A percentile compares a stretch with the other conserved stretches of the same genome.
Conservation (phyloP, 2,329 filamentous ascomycete genomes). For the Hypoxylon sp. region DNA sequence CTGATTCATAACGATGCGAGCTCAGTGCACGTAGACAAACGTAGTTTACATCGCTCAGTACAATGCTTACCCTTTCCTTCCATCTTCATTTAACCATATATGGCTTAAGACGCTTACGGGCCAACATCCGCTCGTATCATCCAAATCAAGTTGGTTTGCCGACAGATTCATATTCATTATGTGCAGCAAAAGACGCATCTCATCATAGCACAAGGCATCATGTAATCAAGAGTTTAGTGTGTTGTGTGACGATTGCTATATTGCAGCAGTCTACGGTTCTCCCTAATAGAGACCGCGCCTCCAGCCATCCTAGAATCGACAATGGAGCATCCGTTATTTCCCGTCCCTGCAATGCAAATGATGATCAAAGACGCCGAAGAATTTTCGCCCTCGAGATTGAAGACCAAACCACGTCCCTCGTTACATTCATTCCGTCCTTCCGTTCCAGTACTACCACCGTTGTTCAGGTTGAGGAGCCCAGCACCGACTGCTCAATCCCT, state of each 20-base stretch:
- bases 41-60: neutral
- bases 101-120: neutral
- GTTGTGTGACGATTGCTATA: slow-evolving; percentile 41
- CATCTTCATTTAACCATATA: neutral
- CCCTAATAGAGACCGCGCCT: slow-evolving; percentile 32
- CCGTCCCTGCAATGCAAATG: slow-evolving; percentile 49
- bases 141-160: neutral
- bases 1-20: neutral
- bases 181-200: neutral
- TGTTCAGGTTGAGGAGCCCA: slow-evolving; percentile 53
- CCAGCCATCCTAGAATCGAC: slow-evolving; percentile 43
- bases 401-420: slow-evolving; percentile 33
- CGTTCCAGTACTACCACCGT: slow-evolving; percentile 26
- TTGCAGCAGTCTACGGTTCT: slow-evolving; percentile 39
- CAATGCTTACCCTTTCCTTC: neutral
- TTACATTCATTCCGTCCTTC: slow-evolving; percentile 16
- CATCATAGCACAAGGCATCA: neutral
- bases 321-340: slow-evolving; percentile 41
- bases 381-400: slow-evolving; percentile 36
- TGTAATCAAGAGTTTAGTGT: neutral
- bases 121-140: neutral
- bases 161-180: neutral
- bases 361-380: slow-evolving; percentile 52
- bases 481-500: slow-evolving; percentile 57
- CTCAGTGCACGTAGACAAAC: neutral